Base-by-base conservation (phyloP, 768 basidiomycete species). In the Inosperma sp. region DNA sequence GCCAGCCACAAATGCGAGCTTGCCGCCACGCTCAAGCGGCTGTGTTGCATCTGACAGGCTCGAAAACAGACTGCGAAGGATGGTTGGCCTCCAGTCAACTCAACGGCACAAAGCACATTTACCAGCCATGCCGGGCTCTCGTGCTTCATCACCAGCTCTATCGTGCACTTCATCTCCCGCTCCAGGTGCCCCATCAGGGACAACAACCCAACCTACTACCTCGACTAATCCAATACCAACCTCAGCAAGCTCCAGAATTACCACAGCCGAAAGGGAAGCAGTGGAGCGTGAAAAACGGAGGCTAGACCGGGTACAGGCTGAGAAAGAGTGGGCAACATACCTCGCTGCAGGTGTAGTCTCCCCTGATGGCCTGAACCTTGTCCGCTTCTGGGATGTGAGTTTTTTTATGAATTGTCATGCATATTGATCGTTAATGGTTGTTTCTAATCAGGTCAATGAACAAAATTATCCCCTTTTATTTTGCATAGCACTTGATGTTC, bases 401-500 rank as follows among this genome's bases (percentile, higher is more conserved):
- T 21, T 6, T 21, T 31, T 22, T 12, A 12, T 22, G 14, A 13
- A 23, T 27, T 21, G 19, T 37, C 37, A 26, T 42, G 9, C 8
- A 30, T 40, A 13, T 5, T 22, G 7, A 13, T 22, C 5, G 10
- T 23, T 19, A n/a, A 41, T 2, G 4, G 22, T 23, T 7, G 17
- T n/a, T 47, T 50, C 21, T 2, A n/a, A 22, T 17, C 4, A 49
- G 48, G 13, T 41, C 27, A 49, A 40, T 7, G 51, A 52, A 31
- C 19, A 13, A 10, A 23, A 22, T 17, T 19, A 23, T 33, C 51
- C 43, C 25, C 34, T 37, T n/a, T 29, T 47, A 26, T 52, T 46
- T 37, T 22, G 22, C 9, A 36, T 52, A 2, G 50, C 54, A 23
- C 16, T 51, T 10, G 54, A 55, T 35, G 36, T 55, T 34, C 35